Conservation (phyloP, 495 filamentous ascomycete species). For the Neurospora sp. region DNA sequence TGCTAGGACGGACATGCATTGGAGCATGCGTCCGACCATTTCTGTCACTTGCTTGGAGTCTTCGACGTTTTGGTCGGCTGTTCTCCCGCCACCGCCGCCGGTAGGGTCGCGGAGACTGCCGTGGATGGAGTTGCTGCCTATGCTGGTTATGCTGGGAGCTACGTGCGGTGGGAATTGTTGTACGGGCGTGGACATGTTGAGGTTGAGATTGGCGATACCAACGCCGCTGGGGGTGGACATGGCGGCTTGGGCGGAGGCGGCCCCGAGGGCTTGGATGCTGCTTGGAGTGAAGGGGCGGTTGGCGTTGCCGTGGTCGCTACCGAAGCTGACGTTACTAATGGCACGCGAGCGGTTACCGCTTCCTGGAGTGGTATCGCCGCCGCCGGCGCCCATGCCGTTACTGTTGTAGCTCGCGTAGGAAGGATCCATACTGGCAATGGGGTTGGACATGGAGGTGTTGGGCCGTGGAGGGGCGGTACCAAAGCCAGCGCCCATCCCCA, state of each 20-base stretch:
- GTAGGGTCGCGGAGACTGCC: conserved; percentile 18
- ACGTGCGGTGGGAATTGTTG: neutral
- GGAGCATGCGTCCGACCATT: conserved; percentile 89
- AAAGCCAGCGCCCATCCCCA: neutral
- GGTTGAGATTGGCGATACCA: conserved; percentile 19
- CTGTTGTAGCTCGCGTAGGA: conserved; percentile 63
- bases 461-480: conserved; percentile 41
- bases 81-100: neutral
- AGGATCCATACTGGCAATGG: conserved; percentile 43
- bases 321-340: conserved; percentile 78
- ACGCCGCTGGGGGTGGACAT: neutral
- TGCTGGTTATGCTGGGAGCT: neutral
- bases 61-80: conserved; percentile 39
- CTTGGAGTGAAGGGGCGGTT: conserved; percentile 44
- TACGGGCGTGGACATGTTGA: conserved; percentile 2
- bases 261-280: conserved; percentile 31
- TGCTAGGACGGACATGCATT: conserved; percentile 86
- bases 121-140: conserved; percentile 6
- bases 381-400: conserved; percentile 63
- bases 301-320: conserved; percentile 34
- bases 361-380: conserved; percentile 44
- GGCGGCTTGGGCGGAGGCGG: conserved; percentile 19
- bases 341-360: conserved; percentile 56
- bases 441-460: conserved; percentile 51
- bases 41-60: conserved; percentile 85